Evolutionary conservation across 2,329 filamentous ascomycete species (phyloP).

Genomic region (Fusarium sp.): DNA sequence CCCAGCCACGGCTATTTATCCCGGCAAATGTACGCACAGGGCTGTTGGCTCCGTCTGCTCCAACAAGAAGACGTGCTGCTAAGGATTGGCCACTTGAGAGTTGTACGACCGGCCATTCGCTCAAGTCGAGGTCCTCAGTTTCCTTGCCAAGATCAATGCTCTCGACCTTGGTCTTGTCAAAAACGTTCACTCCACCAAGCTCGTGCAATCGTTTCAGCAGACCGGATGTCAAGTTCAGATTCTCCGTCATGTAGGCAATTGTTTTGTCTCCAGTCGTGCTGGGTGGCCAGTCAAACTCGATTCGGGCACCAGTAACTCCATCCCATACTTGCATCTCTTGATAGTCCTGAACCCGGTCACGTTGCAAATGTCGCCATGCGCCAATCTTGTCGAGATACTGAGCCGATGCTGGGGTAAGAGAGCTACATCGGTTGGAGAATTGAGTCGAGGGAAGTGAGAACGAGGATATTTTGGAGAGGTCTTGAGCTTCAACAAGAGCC

Average conservation of each 20-base stretch:
- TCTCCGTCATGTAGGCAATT: slow-evolving; percentile 98
- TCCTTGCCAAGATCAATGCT: slow-evolving; percentile 80
- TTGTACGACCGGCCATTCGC: slow-evolving; percentile 86
- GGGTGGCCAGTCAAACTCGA: slow-evolving; percentile 84
- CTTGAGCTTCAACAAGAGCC: slow-evolving; percentile 90
- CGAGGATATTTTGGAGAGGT: slow-evolving; percentile 74
- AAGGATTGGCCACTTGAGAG: slow-evolving; percentile 75
- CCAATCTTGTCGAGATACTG: slow-evolving; percentile 84
- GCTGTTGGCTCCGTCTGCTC: slow-evolving; percentile 94
- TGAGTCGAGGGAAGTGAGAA: slow-evolving; percentile 74
- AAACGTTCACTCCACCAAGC: slow-evolving; percentile 74
- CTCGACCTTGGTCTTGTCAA: slow-evolving; percentile 82
- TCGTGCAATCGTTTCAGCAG: slow-evolving; percentile 78
- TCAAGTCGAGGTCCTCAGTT: slow-evolving; percentile 77
- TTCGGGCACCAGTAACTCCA: slow-evolving; percentile 85
- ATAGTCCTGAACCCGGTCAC: slow-evolving; percentile 83
- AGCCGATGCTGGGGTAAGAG: slow-evolving; percentile 89
- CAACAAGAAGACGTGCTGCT: slow-evolving; percentile 85
- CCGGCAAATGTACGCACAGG: slow-evolving; percentile 90
- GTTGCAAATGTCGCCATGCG: slow-evolving; percentile 82
- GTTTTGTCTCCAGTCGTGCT: slow-evolving; percentile 63
- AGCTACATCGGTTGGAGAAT: slow-evolving; percentile 96
- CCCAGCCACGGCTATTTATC: slow-evolving; percentile 89
- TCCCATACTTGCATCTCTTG: slow-evolving; percentile 99
- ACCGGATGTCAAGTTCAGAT: slow-evolving; percentile 85